Conservation (phyloP, 805 yeast genomes). For the Kodamaea nitidulidarum region DNA sequence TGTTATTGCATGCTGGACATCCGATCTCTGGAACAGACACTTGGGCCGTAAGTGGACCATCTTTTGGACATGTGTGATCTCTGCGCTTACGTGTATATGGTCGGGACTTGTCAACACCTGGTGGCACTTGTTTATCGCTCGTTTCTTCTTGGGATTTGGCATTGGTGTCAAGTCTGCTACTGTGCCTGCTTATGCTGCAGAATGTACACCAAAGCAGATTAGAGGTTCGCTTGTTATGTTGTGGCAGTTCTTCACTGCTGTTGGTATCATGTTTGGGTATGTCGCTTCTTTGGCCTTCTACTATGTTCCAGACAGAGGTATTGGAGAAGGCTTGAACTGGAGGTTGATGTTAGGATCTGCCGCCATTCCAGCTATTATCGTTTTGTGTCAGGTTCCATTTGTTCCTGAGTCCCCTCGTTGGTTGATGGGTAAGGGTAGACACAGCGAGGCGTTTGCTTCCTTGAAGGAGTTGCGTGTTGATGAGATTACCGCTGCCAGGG, state of each 20-base stretch:
- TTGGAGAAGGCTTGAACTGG: conserved; percentile 49
- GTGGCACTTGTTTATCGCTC: conserved; percentile 56
- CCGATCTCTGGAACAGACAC: conserved; percentile 47
- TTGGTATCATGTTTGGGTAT: conserved; percentile 67
- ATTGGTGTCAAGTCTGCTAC: conserved; percentile 66
- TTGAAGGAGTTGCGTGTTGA: conserved; percentile 43
- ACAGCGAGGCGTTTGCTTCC: conserved; percentile 47
- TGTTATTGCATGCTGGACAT: conserved; percentile 57
- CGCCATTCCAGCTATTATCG: conserved; percentile 52
- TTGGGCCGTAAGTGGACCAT: conserved; percentile 62
- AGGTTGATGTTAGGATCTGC: conserved; percentile 64
- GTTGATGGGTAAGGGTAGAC: conserved; percentile 52
- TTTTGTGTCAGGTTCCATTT: conserved; percentile 45
- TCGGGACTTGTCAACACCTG: conserved; percentile 59
- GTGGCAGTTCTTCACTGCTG: conserved; percentile 73
- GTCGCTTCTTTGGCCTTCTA: conserved; percentile 57
- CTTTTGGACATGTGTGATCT: conserved; percentile 56
- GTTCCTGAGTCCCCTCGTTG: conserved; percentile 72
- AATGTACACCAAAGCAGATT: conserved; percentile 53
- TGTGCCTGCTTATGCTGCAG: conserved; percentile 64
- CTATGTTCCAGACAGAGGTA: conserved; percentile 44
- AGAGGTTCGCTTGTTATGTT: conserved; percentile 66
- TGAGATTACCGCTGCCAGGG: conserved; percentile 58
- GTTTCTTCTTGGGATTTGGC: conserved; percentile 59
- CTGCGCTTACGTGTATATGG: conserved; percentile 63